These are phyloP conservation scores for Ogataea neopini DNA, from an alignment of 805 yeast species.

Conservation along the genomic window DNA sequence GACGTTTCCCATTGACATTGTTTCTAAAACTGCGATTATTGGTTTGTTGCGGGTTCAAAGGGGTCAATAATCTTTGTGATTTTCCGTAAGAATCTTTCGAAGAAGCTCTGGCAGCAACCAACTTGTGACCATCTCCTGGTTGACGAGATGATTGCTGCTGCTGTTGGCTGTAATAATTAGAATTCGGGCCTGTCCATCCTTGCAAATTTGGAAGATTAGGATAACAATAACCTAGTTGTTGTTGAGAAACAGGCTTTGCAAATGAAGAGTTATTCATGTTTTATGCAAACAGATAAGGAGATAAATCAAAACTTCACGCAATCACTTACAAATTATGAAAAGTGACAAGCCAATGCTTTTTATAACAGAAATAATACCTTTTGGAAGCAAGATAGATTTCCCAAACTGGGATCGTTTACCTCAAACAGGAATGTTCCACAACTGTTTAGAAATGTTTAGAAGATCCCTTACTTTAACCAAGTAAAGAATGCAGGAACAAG, in stretches of 20 bases:
- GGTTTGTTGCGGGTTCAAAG: conserved; percentile 14
- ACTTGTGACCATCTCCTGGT: conserved; percentile 28
- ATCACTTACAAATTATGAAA: not conserved
- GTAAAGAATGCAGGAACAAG: conserved; percentile 1
- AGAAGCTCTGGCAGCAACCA: conserved; percentile 26
- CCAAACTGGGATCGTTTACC: not conserved
- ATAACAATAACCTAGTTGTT: conserved; percentile 4
- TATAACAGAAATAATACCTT: conserved; percentile 3
- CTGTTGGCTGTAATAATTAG: conserved; percentile 5
- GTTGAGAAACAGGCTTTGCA: conserved; percentile 11
- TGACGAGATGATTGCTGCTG: conserved; percentile 12
- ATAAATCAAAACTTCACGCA: not conserved
- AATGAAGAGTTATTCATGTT: conserved; percentile 16
- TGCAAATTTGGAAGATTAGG: conserved; percentile 9
- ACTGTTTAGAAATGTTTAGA: conserved; percentile 7
- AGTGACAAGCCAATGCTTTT: conserved; percentile 7
- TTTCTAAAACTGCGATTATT: conserved; percentile 9
- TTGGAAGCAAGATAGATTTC: not conserved
- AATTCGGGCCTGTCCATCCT: conserved; percentile 13
- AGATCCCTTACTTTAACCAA: not conserved
- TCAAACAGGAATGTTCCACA: conserved; percentile 9
- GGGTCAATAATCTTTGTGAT: conserved; percentile 11
- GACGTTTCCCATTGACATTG: conserved; percentile 11
- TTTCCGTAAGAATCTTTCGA: conserved; percentile 19
- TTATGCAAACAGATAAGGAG: not conserved